Evolutionary conservation across 495 filamentous ascomycete genomes (phyloP), one percentile per base, ranked within the genome.

Genomic region (Rhizodiscina lignyota): DNA sequence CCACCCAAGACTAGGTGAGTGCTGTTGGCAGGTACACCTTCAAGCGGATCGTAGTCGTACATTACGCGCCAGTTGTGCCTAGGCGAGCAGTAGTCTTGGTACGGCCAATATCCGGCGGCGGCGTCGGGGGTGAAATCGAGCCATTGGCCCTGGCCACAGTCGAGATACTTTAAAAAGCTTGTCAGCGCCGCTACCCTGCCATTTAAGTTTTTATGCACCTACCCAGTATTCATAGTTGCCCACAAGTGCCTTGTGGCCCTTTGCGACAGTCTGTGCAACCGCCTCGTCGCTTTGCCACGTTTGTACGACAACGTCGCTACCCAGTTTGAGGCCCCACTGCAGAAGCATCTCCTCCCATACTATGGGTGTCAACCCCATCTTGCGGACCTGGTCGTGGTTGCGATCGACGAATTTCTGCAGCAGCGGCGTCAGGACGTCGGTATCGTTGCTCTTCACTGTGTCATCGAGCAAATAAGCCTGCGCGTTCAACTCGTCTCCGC

Each of bases 321-420:
- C 65, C 5, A 87, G 57, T 0, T 65, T 77, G 18, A 87, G 47
- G 52, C 83, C 79, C 71, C 79, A 87, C 17, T 68, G 59, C 8
- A 82, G 58, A 2, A 80, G 64, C 61, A 82, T 81, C 50, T 89
- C 82, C 54, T 89, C 82, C 82, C 82, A 89, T 4, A 78, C 71
- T 11, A 87, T 58, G 2, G 79, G 79, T 6, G 64, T 66, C 44
- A 85, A 53, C 11, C 73, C 74, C 1, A 63, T 58, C 15, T 55
- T 54, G 18, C 64, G 51, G 5, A 85, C 61, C 13, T 69, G 62
- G 23, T 45, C 53, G 44, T 83, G 79, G 42, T 68, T 69, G 38
- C 63, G 57, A 47, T 80, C 67, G 39, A 84, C 52, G 45, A 85
- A 79, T 35, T 64, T 64, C 46, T 87, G 80, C 36, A 89, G 58